A percentile compares a stretch with the other conserved stretches of the same genome.
Evolutionary conservation across 1,284 basidiomycete genomes (phyloP).

Genomic region (Pseudozyma flocculosa): DNA sequence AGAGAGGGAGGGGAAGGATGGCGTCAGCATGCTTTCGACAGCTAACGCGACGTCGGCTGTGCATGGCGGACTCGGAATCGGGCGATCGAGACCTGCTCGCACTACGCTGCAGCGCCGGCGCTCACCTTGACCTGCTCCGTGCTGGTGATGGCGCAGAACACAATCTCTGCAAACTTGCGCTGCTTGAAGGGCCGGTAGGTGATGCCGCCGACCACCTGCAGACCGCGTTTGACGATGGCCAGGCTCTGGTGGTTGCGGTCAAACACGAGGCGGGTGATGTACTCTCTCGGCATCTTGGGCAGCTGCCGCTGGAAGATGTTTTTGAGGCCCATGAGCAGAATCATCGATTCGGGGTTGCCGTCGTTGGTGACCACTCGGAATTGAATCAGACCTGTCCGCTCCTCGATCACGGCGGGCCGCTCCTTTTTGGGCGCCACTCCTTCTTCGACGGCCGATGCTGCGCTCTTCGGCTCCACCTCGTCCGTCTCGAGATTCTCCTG

Average conservation of each 20-base stretch:
- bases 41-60: no score
- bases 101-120: no score
- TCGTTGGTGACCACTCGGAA: slow-evolving; percentile 86
- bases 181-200: slow-evolving; percentile 95
- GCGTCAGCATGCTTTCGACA: neutral
- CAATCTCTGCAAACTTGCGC: slow-evolving; percentile 94
- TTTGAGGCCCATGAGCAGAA: slow-evolving; percentile 90
- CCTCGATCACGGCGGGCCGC: slow-evolving; percentile 73
- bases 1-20: neutral
- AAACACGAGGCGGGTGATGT: slow-evolving; percentile 92
- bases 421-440: slow-evolving; percentile 37
- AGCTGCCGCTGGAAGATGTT: slow-evolving; percentile 96
- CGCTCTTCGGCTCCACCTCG: slow-evolving; percentile 23
- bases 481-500: slow-evolving; percentile 30
- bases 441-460: slow-evolving; percentile 30
- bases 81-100: no score
- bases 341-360: slow-evolving; percentile 66
- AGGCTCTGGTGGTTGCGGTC: slow-evolving; percentile 87
- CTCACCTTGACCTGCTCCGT: slow-evolving; percentile 85
- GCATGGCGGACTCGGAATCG: no score
- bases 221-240: slow-evolving; percentile 92
- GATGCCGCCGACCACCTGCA: slow-evolving; percentile 96
- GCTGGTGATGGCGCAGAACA: slow-evolving; percentile 96
- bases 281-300: slow-evolving; percentile 98
- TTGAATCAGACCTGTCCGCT: slow-evolving; percentile 79